Conservation (phyloP, 768 basidiomycete species). For the Pholiota conissans region DNA sequence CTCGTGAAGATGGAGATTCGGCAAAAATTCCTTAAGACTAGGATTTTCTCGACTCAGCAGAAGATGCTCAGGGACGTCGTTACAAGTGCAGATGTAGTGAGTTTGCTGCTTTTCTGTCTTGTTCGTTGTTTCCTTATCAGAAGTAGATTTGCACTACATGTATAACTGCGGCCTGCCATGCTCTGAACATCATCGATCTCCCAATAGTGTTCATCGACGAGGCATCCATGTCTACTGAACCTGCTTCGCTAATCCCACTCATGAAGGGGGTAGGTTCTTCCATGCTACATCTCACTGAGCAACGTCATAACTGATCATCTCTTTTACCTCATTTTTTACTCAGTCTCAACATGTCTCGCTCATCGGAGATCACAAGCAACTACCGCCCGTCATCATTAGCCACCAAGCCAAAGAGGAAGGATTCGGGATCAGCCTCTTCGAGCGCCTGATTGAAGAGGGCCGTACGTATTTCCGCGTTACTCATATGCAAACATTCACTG, state of each 20-base stretch:
- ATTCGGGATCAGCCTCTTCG: constrained; percentile 82
- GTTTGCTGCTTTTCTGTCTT: constrained; percentile 25
- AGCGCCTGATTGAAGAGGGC: constrained; percentile 81
- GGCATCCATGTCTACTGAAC: constrained; percentile 96
- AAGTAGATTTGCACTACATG: constrained; percentile 84
- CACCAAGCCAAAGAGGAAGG: constrained; percentile 72
- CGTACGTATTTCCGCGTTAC: constrained; percentile 45
- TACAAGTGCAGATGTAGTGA: constrained; percentile 70
- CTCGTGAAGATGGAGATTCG: constrained; percentile 28
- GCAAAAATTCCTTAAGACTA: constrained; percentile 32
- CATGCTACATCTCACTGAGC: constrained; percentile 9
- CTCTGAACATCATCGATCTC: constrained; percentile 77
- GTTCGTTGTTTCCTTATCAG: not conserved
- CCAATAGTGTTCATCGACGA: constrained; percentile 94
- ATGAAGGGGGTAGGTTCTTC: constrained; percentile 83
- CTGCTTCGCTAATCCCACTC: constrained; percentile 85
- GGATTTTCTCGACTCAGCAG: constrained; percentile 55
- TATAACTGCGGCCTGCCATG: constrained; percentile 68
- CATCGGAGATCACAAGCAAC: constrained; percentile 97
- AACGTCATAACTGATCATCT: not conserved
- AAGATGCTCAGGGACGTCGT: constrained; percentile 66
- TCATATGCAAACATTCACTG: not conserved
- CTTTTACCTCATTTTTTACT: constrained; percentile 8
- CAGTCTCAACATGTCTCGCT: constrained; percentile 83
- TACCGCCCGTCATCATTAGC: constrained; percentile 86